Base-by-base conservation (phyloP, 768 basidiomycete species). In the Mycena indigotica region DNA sequence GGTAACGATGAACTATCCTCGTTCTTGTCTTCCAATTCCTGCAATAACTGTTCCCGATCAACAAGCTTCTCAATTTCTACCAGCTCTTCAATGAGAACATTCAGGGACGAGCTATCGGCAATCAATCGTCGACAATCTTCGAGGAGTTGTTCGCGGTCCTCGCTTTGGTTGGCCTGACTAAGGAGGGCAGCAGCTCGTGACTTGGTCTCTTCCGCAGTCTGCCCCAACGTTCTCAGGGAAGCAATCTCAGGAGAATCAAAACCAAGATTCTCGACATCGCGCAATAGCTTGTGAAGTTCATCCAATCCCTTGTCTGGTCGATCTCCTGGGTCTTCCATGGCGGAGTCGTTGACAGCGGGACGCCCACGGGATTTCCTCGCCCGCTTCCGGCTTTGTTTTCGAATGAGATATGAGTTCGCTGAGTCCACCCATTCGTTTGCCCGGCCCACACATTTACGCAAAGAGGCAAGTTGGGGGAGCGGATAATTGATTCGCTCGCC, bases 371-470 rank as follows among this genome's bases (percentile, higher is more conserved):
- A 81, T 55, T 85, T 78, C 52, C 86, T 80, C 19, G 87, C 79
- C n/a, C 89, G 87, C 68, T 90, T 91, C 53, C 89, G 81, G 60
- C 85, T 87, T 66, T 89, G 87, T 70, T 92, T 93, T 53, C 90
- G 87, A 50, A 88, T 82, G 58, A 88, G 78, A 73, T 91, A 91
- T 0, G 82, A 78, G 62, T 91, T 91, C 28, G 91, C 90, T 8
- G 84, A 79, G 57, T 93, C 92, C n/a, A 94, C 78, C 94, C 94
- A 95, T 66, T 89, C 88, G 61, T 86, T 92, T 19, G 90, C 94
- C 60, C 84, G 80, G 41, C 70, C 82, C 52, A 98, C 91, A 66
- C 91, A 91, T 71, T 85, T 90, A 44, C 88, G 83, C 32, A 98
- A 81, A 46, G 82, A 74, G 26, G 75, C 71, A 54, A 95, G 78